Percentiles rank a stretch among this genome's conserved stretches.
Evolutionary conservation across 257 asterid genomes (phyloP).

Genomic region (Coffea canephora): DNA sequence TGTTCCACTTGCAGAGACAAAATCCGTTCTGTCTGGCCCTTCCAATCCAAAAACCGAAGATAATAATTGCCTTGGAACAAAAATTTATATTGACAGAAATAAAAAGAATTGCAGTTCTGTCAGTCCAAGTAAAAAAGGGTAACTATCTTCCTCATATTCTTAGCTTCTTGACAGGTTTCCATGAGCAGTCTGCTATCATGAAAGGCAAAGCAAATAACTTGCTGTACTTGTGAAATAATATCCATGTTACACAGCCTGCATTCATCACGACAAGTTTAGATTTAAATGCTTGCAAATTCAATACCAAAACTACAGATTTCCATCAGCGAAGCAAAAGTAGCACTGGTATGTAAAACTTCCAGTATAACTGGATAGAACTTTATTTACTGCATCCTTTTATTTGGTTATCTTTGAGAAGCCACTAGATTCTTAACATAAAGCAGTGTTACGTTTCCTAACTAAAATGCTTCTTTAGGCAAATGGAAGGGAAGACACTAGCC

Average conservation of each 20-base stretch:
- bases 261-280: slow-evolving; percentile 6
- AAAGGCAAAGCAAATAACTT: slow-evolving; percentile 93
- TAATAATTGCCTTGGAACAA: slow-evolving; percentile 8
- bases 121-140: slow-evolving; percentile 92
- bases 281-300: background rate
- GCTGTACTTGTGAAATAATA: slow-evolving; percentile 94
- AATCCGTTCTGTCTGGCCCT: background rate
- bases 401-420: background rate
- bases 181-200: slow-evolving; percentile 92
- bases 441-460: background rate
- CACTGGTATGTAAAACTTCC: background rate
- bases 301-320: background rate
- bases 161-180: slow-evolving; percentile 98
- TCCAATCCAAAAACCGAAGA: slow-evolving; percentile 18
- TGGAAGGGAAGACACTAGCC: background rate
- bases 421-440: background rate
- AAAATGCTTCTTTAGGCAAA: background rate
- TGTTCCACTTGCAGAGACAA: background rate
- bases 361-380: background rate
- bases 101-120: slow-evolving; percentile 8
- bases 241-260: slow-evolving; percentile 98
- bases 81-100: slow-evolving; percentile 22
- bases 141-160: slow-evolving; percentile 85
- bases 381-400: background rate
- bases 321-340: background rate